A percentile compares a stretch with the other conserved stretches of the same genome.
phyloP scores from a whole-genome alignment of 768 basidiomycete genomes.

The Crassisporium funariophilum region DNA sequence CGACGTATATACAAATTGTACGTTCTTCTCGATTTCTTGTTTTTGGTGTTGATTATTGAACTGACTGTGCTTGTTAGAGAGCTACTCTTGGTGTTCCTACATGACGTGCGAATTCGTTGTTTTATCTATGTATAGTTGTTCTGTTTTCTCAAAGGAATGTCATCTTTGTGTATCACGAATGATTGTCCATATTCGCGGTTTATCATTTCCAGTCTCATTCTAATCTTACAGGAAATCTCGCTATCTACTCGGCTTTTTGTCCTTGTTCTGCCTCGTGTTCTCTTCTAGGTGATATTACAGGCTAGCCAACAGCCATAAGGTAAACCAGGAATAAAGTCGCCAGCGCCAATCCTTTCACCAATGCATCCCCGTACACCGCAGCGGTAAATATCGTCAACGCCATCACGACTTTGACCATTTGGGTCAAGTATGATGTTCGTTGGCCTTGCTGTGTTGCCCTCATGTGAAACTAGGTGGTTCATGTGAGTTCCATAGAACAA shows the following conservation, averaged over 20 bases:
- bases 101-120: slow-evolving; percentile 5
- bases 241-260: background rate
- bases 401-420: background rate
- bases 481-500: too few relatives aligned
- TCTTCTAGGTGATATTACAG: background rate
- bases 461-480: too few relatives aligned
- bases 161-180: too few relatives aligned
- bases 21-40: slow-evolving; percentile 29
- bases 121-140: background rate
- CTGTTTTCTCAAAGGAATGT: background rate
- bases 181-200: too few relatives aligned
- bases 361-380: background rate
- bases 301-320: background rate
- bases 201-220: too few relatives aligned
- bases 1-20: slow-evolving; percentile 83
- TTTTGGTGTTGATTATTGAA: background rate
- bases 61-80: slow-evolving; percentile 22
- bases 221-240: too few relatives aligned
- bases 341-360: background rate
- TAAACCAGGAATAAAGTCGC: background rate
- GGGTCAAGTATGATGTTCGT: background rate
- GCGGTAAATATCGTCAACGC: background rate
- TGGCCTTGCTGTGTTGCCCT: too few relatives aligned
- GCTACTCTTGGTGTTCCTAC: slow-evolving; percentile 42
- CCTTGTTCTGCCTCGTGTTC: background rate